Evolutionary conservation across 2,329 filamentous ascomycete species (phyloP).

Genomic region (Colletotrichum echinochloae): DNA sequence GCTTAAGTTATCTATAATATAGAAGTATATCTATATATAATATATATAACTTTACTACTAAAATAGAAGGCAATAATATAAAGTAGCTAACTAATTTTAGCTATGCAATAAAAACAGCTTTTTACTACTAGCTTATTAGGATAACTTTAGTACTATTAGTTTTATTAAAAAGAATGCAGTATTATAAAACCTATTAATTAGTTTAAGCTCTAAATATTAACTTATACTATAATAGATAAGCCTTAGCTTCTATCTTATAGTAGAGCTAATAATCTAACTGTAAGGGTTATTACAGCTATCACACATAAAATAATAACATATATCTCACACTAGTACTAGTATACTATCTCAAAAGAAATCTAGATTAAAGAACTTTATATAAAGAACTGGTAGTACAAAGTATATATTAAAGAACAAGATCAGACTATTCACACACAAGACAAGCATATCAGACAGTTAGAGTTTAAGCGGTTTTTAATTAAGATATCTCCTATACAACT

Average conservation of each 20-base stretch:
- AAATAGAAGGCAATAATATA: not conserved
- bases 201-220: not conserved
- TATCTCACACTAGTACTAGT: conserved; percentile 8
- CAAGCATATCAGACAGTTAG: conserved; percentile 1
- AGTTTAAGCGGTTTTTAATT: conserved; percentile 6
- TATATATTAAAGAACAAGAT: conserved; percentile 6
- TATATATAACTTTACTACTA: too few species aligned
- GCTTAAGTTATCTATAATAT: too few species aligned
- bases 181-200: not conserved
- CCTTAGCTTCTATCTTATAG: not conserved
- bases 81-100: not conserved
- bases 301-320: conserved; percentile 9
- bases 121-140: not conserved
- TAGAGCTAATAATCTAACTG: conserved; percentile 8
- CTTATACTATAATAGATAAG: conserved; percentile 3
- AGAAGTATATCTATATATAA: too few species aligned
- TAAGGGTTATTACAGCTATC: conserved; percentile 12
- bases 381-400: conserved; percentile 1
- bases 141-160: not conserved
- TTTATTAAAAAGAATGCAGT: conserved; percentile 7
- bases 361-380: conserved; percentile 11
- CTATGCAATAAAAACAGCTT: not conserved
- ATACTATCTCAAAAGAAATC: conserved; percentile 7
- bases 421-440: conserved; percentile 10
- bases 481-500: conserved; percentile 19